A percentile compares a stretch with the other conserved stretches of the same genome.
Evolutionary conservation across 208 protist species (phyloP).

Genomic region (Phytomonas francai): DNA sequence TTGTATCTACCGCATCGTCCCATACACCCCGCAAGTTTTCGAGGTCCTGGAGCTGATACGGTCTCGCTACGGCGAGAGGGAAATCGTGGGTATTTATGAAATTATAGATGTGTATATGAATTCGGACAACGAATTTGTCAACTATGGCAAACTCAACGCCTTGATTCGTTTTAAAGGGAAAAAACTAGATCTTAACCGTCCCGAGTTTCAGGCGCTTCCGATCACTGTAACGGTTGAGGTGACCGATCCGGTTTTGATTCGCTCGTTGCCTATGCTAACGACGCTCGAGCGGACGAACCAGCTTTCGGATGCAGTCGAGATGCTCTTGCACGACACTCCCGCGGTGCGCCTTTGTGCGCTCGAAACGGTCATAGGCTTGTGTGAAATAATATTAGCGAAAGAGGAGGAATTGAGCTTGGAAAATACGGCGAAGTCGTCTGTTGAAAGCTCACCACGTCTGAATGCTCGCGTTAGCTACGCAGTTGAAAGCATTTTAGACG

Average conservation of each 20-base stretch:
- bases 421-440: neutral
- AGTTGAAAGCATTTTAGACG: slow-evolving; percentile 74
- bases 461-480: slow-evolving; percentile 52
- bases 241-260: slow-evolving; percentile 41
- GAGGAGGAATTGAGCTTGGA: slow-evolving; percentile 3
- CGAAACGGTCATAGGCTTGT: slow-evolving; percentile 52
- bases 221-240: slow-evolving; percentile 33
- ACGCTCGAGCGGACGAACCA: slow-evolving; percentile 65
- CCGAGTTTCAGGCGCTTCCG: slow-evolving; percentile 28
- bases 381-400: slow-evolving; percentile 45
- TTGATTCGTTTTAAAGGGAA: slow-evolving; percentile 58
- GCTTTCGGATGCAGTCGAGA: slow-evolving; percentile 54
- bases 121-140: slow-evolving; percentile 40
- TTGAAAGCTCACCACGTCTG: slow-evolving; percentile 13
- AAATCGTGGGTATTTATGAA: slow-evolving; percentile 34
- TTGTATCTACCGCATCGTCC: slow-evolving; percentile 35
- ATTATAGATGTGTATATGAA: slow-evolving; percentile 52
- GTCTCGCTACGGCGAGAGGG: slow-evolving; percentile 34
- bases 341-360: slow-evolving; percentile 53
- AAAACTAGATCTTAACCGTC: slow-evolving; percentile 21
- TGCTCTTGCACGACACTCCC: slow-evolving; percentile 69
- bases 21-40: slow-evolving; percentile 43
- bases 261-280: slow-evolving; percentile 57
- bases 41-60: slow-evolving; percentile 49
- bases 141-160: slow-evolving; percentile 68